Conservation (phyloP, 148 eudicot genomes). For the Rhododendron griersonianum region DNA sequence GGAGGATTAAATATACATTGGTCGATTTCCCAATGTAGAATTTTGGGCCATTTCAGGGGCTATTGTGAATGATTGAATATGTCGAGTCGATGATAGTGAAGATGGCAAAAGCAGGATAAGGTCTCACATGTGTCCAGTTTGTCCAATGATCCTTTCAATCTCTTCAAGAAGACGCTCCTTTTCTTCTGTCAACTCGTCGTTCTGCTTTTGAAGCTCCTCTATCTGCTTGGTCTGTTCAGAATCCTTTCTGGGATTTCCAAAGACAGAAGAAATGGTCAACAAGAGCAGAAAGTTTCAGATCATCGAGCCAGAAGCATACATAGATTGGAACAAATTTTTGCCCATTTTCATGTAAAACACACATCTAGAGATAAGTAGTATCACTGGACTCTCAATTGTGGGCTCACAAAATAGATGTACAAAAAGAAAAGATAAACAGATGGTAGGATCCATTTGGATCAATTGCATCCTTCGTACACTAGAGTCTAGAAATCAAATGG, state of each 20-base stretch:
- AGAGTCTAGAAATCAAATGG: neutral
- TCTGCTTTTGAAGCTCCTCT: slow-evolving; percentile 46
- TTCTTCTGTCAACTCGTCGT: slow-evolving; percentile 38
- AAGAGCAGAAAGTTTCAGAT: neutral
- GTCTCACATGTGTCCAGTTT: slow-evolving; percentile 19
- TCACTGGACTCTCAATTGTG: too few species aligned
- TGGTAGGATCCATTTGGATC: neutral
- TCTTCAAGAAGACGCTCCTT: slow-evolving; percentile 56
- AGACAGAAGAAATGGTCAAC: neutral
- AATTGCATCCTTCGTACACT: neutral
- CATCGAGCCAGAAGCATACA: neutral
- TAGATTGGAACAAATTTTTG: neutral
- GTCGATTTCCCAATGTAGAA: neutral
- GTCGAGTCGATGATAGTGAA: neutral
- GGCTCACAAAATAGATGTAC: neutral
- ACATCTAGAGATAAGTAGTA: neutral
- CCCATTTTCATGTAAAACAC: neutral
- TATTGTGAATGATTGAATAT: neutral
- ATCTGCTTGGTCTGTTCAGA: slow-evolving; percentile 63
- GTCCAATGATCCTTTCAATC: slow-evolving; percentile 44
- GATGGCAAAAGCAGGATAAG: neutral
- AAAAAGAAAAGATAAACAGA: neutral
- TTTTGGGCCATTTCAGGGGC: neutral
- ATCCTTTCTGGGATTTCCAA: slow-evolving; percentile 40
- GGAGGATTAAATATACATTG: neutral